Base-by-base conservation (phyloP, 2,329 filamentous ascomycete species). In the Aotearoamyces nothofagi region DNA sequence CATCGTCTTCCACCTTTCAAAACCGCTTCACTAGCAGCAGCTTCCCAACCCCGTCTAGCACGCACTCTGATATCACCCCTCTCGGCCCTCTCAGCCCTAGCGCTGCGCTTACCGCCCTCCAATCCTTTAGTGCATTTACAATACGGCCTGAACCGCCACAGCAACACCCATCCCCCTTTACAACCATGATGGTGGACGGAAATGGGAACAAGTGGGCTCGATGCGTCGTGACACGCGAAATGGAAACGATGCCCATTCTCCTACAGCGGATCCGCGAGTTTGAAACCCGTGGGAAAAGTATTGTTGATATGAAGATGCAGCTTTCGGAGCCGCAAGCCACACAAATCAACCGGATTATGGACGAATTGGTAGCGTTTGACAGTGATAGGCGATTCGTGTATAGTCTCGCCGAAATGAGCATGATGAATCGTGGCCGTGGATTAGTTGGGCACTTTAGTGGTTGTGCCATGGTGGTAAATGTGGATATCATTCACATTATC, bases 321-420 rank as follows among this genome's bases (percentile, higher is more conserved):
- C 33, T 46, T 10, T 30, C 32, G 2, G 37, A 40, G 5, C 30
- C 38, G 6, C 43, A 45, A 33, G 30, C 29, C 17, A 24, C 11
- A 3, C 43, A 45, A 29, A 27, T 45, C 2, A 29, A 33, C 1
- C 33, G 31, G 7, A 9, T 46, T 2, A 35, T 46, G 31, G 39
- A 43, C 15, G 38, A 41, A 5, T 11, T 46, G 0, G 31, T 30
- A 15, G 2, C 8, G 1, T 9, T 8, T 2, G 42, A 46, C 9
- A 17, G 30, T 15, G 42, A 46, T 17, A 8, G 4, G 7, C 30
- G 38, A 3, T 45, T 46, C 16, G 39, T 43, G 26, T 46, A 41
- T 42, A 34, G 27, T 10, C 39, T 36, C 35, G 39, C 30, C 0
- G 39, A 39, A 14, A 23, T 44, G 3, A 39, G 33, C 12, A 27